Base-by-base conservation (phyloP, 2,329 filamentous ascomycete species). In the Arthroderma sp. region DNA sequence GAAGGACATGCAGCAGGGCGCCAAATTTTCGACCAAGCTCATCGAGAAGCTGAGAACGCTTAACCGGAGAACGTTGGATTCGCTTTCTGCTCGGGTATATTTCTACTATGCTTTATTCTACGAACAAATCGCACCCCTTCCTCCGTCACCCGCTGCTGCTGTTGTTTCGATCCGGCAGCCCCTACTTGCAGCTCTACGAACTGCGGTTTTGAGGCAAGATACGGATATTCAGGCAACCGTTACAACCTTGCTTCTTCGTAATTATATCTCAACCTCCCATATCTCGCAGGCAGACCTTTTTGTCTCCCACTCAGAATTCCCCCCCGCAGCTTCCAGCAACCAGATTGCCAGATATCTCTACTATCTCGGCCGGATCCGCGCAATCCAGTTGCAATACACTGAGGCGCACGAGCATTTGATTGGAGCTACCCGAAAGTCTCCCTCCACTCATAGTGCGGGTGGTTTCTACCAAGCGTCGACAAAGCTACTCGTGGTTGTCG, bases 31-130 rank as follows among this genome's bases (percentile, higher is more conserved):
- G 29, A 78, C 78, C 53, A 78, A 80, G 55, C 74, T 98, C 44
- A 80, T 87, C 42, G 84, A 89, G 60, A 82, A 83, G 60, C 81
- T 96, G 62, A 86, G 93, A 58, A 75, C 80, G 43, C 74, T 94
- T 61, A 98, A 98, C 72, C 83, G 91, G 50, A 81, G 91, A 56
- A 96, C 91, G 27, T 72, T 98, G 50, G 91, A 98, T 65, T 87
- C 88, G 41, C 78, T 98, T 47, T 85, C 88, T 47, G 87, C 89
- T 52, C 93, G 93, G 66, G 87, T 89, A 51, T 98, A 95, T 74
- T 96, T 95, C 68, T 98, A 98, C 73, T 94, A 86, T 68, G 86
- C 86, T 27, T 74, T 96, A 56, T 96, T 96, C 72, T 86, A 83
- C 68, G 91, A 98, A 73, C 81, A 93, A 65, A 77, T 93, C 50